A percentile compares a stretch with the other conserved stretches of the same genome.
Evolutionary conservation across 2,329 filamentous ascomycete genomes (phyloP).

Genomic region (Ophiocordyceps australis): DNA sequence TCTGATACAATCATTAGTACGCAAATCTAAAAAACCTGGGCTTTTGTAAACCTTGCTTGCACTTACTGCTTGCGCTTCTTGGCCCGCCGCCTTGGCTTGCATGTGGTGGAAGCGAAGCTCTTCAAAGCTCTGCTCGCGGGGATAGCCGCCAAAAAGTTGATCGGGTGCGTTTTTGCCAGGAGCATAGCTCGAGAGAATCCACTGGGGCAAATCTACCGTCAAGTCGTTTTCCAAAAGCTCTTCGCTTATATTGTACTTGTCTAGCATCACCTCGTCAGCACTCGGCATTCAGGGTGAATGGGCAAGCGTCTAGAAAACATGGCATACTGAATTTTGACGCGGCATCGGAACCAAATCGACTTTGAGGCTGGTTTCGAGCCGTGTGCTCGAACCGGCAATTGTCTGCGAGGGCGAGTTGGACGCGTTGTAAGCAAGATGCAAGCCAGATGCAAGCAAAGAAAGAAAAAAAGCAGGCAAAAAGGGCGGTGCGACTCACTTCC

Average conservation of each 20-base stretch:
- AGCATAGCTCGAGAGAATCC: conserved; percentile 76
- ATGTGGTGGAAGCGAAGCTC: conserved; percentile 68
- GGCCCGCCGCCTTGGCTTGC: conserved; percentile 38
- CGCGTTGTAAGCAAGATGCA: no score
- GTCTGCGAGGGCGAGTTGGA: conserved; percentile 13
- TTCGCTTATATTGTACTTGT: conserved; percentile 32
- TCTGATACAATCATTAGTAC: no score
- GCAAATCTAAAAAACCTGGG: no score
- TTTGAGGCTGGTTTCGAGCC: conserved; percentile 18
- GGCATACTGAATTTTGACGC: no score
- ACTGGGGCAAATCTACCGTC: conserved; percentile 53
- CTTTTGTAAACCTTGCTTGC: no score
- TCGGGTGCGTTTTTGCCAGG: conserved; percentile 60
- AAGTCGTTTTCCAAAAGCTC: conserved; percentile 49
- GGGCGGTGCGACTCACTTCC: conserved; percentile 21
- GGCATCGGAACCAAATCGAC: conserved; percentile 43
- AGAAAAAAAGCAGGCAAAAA: not conserved
- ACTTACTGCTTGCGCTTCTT: conserved; percentile 32
- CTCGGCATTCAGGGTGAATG: no score
- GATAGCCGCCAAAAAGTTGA: conserved; percentile 65
- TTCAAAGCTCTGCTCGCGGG: conserved; percentile 73
- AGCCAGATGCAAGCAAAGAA: not conserved
- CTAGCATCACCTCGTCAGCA: conserved; percentile 4
- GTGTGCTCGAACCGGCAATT: conserved; percentile 37
- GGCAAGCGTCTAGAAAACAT: no score